Base-by-base conservation (phyloP, 2,329 filamentous ascomycete species). In the Xylaria sp. region DNA sequence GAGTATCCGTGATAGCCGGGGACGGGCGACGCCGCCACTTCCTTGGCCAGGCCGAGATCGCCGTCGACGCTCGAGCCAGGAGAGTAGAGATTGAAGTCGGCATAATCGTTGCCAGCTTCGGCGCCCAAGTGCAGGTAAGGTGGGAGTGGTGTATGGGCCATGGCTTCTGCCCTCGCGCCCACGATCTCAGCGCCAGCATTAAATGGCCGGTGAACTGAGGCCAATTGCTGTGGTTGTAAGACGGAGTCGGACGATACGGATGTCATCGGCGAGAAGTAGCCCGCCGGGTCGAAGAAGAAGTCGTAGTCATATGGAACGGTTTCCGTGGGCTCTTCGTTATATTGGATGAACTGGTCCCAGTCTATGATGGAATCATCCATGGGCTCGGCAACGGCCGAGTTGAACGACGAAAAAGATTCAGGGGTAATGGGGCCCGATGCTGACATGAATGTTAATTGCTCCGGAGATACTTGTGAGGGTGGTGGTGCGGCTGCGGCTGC, bases 31-130 rank as follows among this genome's bases (percentile, higher is more conserved):
- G 63, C 66, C 3, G 66, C 50, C 37, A 69, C 45, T 40, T 70
- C 67, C 22, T 56, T 68, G 1, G 39, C 54, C 20, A 62, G 50
- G 43, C 59, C 52, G 68, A 70, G 72, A 41, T 83, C 80, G 54
- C 82, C 80, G 51, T 81, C 78, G 13, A 78, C 71, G 64, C 75
- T 75, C 54, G 71, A 68, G 2, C 53, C 57, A 7, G 81, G 80
- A 45, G 80, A 83, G 71, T 76, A 84, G 16, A 83, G 75, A 63
- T 76, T 79, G 71, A 84, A 84, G 71, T 83, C 81, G 60, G 75
- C 69, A 62, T 83, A 83, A 67, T 78, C 68, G 66, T 75, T 71
- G 63, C 69, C 72, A 55, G 66, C 66, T 56, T 71, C 66, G 49
- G 67, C 68, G 18, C 66, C 67, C 2, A 69, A 65, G 54, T 70